Conservation (phyloP, 345 rosid genomes). For the Eucalyptus caleyi region DNA sequence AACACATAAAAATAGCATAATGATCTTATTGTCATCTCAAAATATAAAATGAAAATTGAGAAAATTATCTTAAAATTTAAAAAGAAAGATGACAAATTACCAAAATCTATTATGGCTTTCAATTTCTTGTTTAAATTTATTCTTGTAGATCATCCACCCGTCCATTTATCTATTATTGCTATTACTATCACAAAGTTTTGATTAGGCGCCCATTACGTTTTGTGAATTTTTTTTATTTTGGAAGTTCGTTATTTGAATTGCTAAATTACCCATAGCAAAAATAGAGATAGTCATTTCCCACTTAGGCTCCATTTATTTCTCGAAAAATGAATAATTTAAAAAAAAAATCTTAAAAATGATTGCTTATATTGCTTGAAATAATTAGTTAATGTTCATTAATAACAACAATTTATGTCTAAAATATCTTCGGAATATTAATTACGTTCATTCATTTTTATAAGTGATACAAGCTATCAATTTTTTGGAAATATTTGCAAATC, state of each 20-base stretch:
- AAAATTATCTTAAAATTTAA: background rate
- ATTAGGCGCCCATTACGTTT: background rate
- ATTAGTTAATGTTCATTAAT: background rate
- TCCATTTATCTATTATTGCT: background rate
- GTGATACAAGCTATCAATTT: background rate
- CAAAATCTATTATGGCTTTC: background rate
- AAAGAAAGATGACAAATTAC: background rate
- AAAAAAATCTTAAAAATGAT: background rate
- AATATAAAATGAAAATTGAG: background rate
- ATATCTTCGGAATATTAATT: too few species aligned
- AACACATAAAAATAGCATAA: background rate
- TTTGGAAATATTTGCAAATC: background rate
- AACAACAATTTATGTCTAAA: background rate
- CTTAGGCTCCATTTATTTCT: background rate
- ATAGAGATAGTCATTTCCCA: background rate
- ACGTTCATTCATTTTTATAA: background rate
- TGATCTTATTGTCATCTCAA: background rate
- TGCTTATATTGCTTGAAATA: background rate
- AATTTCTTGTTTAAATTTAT: background rate
- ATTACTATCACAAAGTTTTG: background rate
- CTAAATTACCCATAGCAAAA: background rate
- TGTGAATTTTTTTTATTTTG: background rate
- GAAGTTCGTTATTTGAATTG: background rate
- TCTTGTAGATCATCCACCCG: background rate
- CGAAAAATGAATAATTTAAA: too few species aligned